Evolutionary conservation across 2,329 filamentous ascomycete species (phyloP), one percentile per base, ranked within the genome.

Genomic region (Cadophora sp.): DNA sequence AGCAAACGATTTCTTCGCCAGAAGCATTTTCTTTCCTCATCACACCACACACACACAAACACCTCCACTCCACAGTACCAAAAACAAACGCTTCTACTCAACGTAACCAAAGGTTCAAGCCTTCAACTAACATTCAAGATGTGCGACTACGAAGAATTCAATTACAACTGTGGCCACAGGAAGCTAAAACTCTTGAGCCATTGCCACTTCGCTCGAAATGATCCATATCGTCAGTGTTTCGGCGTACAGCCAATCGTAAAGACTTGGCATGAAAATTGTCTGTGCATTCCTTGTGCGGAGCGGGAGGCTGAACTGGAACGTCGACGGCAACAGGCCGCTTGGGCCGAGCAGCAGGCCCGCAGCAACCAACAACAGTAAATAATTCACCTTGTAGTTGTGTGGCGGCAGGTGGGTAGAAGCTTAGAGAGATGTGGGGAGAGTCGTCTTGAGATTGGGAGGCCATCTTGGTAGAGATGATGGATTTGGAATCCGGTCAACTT

Each of bases 171-270:
- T 33, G 16, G 14, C 11, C 45, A 60, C 30, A 45, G 18, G 5
- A 30, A 33, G 20, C 47, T n/a, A n/a, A n/a, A 47, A 22, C 45
- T 59, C 1, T 45, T 53, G 18, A 43, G 20, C 18, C 53, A 60
- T 20, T 65, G 63, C 55, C 55, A 65, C 45, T 65, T 65, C 27
- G 63, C 55, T n/a, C 56, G 63, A 5, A 65, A 1, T 18, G 63
- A 65, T 33, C 30, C 45, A 1, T 53, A 33, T 16, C n/a, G 55
- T 16, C 43, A 65, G 47, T 65, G 55, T 22, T 59, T 59, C 22
- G 43, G 55, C n/a, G 43, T 58, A 11, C 36, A 33, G 11, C n/a
- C 24, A 2, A 61, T 14, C 9, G 24, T 14, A 18, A 13, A 20
- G 2, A 50, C 27, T 18, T 61, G n/a, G 9, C 11, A 24, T 4